phyloP scores from a whole-genome alignment of 495 filamentous ascomycete genomes.

The Penicillium roqueforti region DNA sequence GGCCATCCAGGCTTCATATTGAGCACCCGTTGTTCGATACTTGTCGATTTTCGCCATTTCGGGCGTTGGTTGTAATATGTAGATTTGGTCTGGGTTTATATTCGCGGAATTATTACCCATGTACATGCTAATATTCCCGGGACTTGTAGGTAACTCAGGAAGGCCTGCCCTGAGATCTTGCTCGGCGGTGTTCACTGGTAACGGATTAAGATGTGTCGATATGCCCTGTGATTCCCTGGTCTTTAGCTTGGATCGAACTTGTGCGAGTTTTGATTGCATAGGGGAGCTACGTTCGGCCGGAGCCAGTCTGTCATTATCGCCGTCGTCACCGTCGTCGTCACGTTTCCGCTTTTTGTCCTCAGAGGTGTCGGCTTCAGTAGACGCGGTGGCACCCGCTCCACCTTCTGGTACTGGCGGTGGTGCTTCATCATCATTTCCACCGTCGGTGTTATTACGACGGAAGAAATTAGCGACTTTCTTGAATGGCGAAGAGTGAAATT shows the following conservation, averaged over 20 bases:
- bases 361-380: background rate
- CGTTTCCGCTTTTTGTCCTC: background rate
- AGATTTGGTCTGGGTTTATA: background rate
- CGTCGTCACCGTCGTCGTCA: background rate
- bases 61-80: background rate
- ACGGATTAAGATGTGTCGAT: no score
- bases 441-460: background rate
- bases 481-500: background rate
- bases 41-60: accelerated
- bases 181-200: background rate
- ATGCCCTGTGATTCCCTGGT: no score
- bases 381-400: no score
- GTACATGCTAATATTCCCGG: background rate
- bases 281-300: background rate
- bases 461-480: background rate
- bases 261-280: background rate
- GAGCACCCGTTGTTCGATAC: accelerated
- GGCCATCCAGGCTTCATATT: background rate
- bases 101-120: background rate
- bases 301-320: background rate
- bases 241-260: no score
- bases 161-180: background rate
- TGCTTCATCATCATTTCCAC: background rate
- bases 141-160: background rate
- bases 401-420: no score